Evolutionary conservation across 768 basidiomycete genomes (phyloP).

Genomic region (Mrakia blollopis): DNA sequence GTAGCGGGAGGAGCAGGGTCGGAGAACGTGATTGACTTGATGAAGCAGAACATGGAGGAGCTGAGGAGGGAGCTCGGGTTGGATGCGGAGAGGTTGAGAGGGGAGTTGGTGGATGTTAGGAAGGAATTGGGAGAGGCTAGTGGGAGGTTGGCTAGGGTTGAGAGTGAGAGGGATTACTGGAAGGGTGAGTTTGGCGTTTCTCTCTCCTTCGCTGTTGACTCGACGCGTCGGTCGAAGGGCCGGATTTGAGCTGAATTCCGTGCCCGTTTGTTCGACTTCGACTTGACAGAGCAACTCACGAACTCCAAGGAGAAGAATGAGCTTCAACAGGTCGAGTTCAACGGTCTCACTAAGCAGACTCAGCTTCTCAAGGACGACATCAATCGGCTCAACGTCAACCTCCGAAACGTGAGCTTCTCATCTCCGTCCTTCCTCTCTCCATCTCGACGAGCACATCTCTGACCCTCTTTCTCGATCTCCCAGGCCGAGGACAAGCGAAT

Average conservation of each 20-base stretch:
- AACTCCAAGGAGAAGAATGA: constrained; percentile 59
- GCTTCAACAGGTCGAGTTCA: constrained; percentile 61
- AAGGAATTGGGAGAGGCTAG: constrained; percentile 62
- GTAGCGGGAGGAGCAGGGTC: constrained; percentile 14
- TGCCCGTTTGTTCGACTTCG: not conserved
- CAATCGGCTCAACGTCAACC: constrained; percentile 63
- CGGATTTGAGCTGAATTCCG: not conserved
- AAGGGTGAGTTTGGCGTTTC: constrained; percentile 54
- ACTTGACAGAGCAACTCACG: constrained; percentile 40
- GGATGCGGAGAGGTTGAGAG: constrained; percentile 66
- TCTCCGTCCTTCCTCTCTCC: too few relatives aligned
- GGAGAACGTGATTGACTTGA: constrained; percentile 22
- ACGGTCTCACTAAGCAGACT: constrained; percentile 63
- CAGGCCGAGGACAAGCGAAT: constrained; percentile 31
- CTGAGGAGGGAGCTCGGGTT: constrained; percentile 74
- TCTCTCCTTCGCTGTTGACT: not conserved
- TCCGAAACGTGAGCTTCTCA: constrained; percentile 16
- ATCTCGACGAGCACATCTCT: not conserved
- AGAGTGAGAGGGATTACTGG: constrained; percentile 72
- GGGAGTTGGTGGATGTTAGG: constrained; percentile 62
- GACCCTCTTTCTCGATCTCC: not conserved
- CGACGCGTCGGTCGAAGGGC: not conserved
- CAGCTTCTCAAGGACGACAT: constrained; percentile 68
- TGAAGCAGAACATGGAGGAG: constrained; percentile 66
- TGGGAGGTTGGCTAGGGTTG: constrained; percentile 71